Percentiles rank a stretch among this genome's conserved stretches.
Conservation (phyloP, 352 stramenopile genomes). For the Pythium monospermum region DNA sequence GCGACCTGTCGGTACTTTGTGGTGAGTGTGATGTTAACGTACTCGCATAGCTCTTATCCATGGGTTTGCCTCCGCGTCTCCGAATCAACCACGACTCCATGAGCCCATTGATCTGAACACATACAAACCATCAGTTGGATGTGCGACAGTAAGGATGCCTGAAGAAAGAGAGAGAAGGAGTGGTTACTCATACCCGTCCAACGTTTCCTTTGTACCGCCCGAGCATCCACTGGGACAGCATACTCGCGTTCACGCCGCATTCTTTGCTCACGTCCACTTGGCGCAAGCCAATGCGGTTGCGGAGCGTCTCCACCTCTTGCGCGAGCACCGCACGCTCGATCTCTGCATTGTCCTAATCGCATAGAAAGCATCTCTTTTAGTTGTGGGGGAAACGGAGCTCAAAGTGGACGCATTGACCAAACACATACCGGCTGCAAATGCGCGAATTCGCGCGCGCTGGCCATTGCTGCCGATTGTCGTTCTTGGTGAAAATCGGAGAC, state of each 20-base stretch:
- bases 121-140: too few relatives aligned
- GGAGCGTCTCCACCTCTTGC: conserved; percentile 76
- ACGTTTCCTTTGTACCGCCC: conserved; percentile 83
- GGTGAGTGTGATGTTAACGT: conserved; percentile 16
- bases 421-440: conserved; percentile 72
- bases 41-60: conserved; percentile 70
- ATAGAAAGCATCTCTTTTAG: neutral
- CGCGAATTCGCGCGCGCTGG: conserved; percentile 65
- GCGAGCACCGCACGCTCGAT: conserved; percentile 77
- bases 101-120: conserved; percentile 81
- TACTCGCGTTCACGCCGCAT: conserved; percentile 79
- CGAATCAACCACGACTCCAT: conserved; percentile 85
- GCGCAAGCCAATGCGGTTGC: conserved; percentile 62
- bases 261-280: conserved; percentile 85
- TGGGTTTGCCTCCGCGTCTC: conserved; percentile 70
- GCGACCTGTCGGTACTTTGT: too few relatives aligned
- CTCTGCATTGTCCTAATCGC: conserved; percentile 75
- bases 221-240: conserved; percentile 86
- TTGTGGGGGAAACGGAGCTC: neutral
- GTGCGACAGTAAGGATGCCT: too few relatives aligned
- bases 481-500: neutral
- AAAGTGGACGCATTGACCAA: conserved; percentile 8
- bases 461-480: conserved; percentile 2
- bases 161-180: too few relatives aligned
- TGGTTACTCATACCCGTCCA: conserved; percentile 56